Base-by-base conservation (phyloP, 2,329 filamentous ascomycete species). In the Paecilomyces dactylethromorphus region DNA sequence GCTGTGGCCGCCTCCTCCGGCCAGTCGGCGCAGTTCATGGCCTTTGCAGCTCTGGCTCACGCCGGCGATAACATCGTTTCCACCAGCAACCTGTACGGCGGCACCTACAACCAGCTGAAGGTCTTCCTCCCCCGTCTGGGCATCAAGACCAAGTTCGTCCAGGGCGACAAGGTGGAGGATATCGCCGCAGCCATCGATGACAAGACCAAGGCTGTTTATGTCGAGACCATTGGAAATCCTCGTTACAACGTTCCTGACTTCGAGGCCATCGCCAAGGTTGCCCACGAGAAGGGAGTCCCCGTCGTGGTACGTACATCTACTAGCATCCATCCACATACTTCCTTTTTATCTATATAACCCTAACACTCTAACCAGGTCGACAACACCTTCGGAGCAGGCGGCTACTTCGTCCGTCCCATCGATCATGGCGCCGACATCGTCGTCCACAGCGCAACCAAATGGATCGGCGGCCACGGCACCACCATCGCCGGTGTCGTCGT, bases 51-150 rank as follows among this genome's bases (percentile, higher is more conserved):
- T 6, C 86, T 97, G n/a, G 91, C 91, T 3, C 86, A 91, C 61
- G 84, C 87, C 0, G 93, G 93, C 54, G 92, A 97, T 81, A 97
- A 97, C 80, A 96, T 97, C 66, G 84, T 97, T 56, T 88, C 91
- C 12, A 96, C 93, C 6, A 87, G 88, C 55, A 96, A 95, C 77
- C 81, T 97, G 59, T 96, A 97, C 77, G 92, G 92, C 64, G 92
- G 92, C 73, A 97, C 93, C 15, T 97, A 96, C 81, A 97, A 97
- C 79, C 93, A 97, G 80, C 86, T 97, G 79, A 97, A 97, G 79
- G 92, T 97, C 53, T 84, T 91, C 65, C 81, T 97, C 58, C 89
- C 91, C 6, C 86, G 92, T n/a, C 78, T 96, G 53, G 93, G 93
- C 62, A 92, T 97, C 71, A 81, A 81, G 50, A 94, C 91, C 70